These are phyloP conservation scores for Eurotiales sp. DNA, from an alignment of 2,329 filamentous ascomycete genomes.

Conservation along the genomic window DNA sequence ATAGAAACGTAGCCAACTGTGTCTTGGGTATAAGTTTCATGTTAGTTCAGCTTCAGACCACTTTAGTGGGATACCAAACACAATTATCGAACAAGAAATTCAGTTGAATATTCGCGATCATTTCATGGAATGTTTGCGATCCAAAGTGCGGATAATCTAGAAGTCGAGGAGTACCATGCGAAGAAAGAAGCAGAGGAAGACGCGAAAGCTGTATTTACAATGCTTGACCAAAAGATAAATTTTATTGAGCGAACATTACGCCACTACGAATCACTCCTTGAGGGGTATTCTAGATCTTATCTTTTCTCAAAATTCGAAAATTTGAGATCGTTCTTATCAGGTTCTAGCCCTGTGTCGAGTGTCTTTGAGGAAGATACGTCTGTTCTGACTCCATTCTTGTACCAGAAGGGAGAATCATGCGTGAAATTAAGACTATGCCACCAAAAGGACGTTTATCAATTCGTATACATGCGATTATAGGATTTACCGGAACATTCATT, in stretches of 20 bases:
- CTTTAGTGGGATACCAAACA: background rate
- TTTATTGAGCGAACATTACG: background rate
- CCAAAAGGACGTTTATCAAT: background rate
- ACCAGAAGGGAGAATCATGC: background rate
- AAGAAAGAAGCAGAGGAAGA: background rate
- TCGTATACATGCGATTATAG: conserved; percentile 1
- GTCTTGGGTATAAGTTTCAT: background rate
- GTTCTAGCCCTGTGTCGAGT: background rate
- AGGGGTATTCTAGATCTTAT: background rate
- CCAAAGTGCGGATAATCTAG: background rate
- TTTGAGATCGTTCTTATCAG: conserved; percentile 5
- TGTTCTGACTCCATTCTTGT: background rate
- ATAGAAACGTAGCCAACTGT: background rate
- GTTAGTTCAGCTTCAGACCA: conserved; percentile 2
- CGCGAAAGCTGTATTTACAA: background rate
- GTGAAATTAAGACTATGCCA: background rate
- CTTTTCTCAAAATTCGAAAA: conserved; percentile 6
- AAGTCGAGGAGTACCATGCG: background rate
- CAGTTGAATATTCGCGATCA: background rate
- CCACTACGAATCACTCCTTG: background rate
- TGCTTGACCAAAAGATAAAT: background rate
- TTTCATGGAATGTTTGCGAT: background rate
- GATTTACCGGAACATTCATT: background rate
- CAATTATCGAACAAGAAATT: background rate
- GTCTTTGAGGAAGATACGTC: background rate